Evolutionary conservation across 2,329 filamentous ascomycete genomes (phyloP).

Genomic region (Claviceps purpurea): DNA sequence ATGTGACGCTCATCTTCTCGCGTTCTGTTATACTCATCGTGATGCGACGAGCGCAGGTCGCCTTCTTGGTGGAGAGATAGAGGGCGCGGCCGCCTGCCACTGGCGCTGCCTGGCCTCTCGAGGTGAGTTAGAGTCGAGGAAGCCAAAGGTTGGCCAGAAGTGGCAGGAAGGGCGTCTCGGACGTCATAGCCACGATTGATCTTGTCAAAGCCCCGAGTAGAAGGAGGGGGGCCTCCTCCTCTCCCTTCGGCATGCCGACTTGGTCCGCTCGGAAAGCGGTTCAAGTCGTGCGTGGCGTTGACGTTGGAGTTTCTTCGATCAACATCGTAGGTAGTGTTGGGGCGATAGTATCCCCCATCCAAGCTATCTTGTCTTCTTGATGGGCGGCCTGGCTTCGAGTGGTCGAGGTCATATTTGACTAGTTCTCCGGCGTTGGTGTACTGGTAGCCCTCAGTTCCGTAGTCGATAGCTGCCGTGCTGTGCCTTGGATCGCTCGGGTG

Average conservation of each 20-base stretch:
- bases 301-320: slow-evolving; percentile 34
- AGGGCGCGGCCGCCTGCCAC: slow-evolving; percentile 22
- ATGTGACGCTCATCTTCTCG: slow-evolving; percentile 34
- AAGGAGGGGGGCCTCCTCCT: slow-evolving; percentile 49
- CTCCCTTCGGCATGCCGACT: slow-evolving; percentile 25
- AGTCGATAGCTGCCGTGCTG: slow-evolving; percentile 32
- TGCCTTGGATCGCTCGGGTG: slow-evolving; percentile 33
- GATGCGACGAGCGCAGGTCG: slow-evolving; percentile 26
- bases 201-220: slow-evolving; percentile 58
- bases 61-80: slow-evolving; percentile 42
- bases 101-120: slow-evolving; percentile 8
- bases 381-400: slow-evolving; percentile 27
- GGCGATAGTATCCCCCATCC: slow-evolving; percentile 41
- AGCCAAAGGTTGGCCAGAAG: slow-evolving; percentile 25
- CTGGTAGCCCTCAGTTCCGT: slow-evolving; percentile 46
- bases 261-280: slow-evolving; percentile 26
- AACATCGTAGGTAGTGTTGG: slow-evolving; percentile 37
- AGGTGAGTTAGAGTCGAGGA: slow-evolving; percentile 12
- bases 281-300: slow-evolving; percentile 29
- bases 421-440: slow-evolving; percentile 52
- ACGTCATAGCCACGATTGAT: slow-evolving; percentile 42
- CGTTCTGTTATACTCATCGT: slow-evolving; percentile 35
- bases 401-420: slow-evolving; percentile 46
- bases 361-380: slow-evolving; percentile 38
- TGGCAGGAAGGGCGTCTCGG: slow-evolving; percentile 27